Evolutionary conservation across 2,329 filamentous ascomycete species (phyloP), one percentile per base, ranked within the genome.

Genomic region (Graphilbum sp.): DNA sequence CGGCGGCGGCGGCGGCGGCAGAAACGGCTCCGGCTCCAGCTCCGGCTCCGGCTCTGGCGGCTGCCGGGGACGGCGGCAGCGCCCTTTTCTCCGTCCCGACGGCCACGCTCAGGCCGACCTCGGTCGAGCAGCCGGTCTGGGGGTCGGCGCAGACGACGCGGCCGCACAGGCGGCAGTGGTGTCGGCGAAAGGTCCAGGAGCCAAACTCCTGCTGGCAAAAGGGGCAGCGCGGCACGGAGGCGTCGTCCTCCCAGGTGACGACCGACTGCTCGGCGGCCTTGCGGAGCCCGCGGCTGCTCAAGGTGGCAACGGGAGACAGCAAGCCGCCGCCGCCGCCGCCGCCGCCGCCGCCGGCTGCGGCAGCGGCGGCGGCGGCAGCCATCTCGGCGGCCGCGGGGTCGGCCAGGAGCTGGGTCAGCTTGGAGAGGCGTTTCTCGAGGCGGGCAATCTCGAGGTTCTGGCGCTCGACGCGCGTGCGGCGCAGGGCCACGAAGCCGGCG

Each of bases 171-270:
- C 90, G 74, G 57, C 90, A 98, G 57, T 98, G 90, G 55, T 96
- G 90, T 47, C 90, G 68, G 49, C 90, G 74, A 51, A 96, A 93
- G 2, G 85, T 82, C 70, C 94, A 96, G 13, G 78, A 80, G 1
- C 85, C 80, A 56, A 98, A 98, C 40, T 94, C 85, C 50, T 98
- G 90, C 52, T 93, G 83, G 50, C 90, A 98, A 52, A 94, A 94
- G 0, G 90, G 90, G 52, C 90, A 98, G 45, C 77, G 76, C 2
- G 66, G 45, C 6, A 98, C 86, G 24, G 66, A 72, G 0, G 78
- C 68, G 55, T 98, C 90, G 37, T 96, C 87, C 56, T 98, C 83
- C 90, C 90, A 98, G 0, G 79, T 80, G 15, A 98, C 87, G 8
- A 98, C 73, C 0, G 82, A 86, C 53, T 98, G 90, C 54, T 98